Evolutionary conservation across 2,329 filamentous ascomycete genomes (phyloP), one percentile per base, ranked within the genome.

Genomic region (Fusarium sp.): DNA sequence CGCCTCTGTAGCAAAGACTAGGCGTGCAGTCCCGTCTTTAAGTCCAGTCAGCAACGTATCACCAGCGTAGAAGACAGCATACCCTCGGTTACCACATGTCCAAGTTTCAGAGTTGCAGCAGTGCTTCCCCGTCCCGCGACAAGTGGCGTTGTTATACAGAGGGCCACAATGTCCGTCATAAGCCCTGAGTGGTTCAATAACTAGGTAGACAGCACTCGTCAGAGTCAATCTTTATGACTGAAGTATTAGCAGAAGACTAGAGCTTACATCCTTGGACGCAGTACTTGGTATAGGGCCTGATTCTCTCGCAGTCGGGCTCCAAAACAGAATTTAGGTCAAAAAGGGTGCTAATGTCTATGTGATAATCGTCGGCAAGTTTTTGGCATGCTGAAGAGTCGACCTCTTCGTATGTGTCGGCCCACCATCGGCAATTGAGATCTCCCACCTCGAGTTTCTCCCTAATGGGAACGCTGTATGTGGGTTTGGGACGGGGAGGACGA

Each of bases 71-170:
- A 11, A 8, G 48, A 6, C 11, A 51, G 27, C 34, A 9, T 16
- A 51, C 48, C 36, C 48, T 39, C 48, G 34, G 15, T 51, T 9
- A 7, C 48, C 48, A 27, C 48, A 51, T 10, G 48, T 51, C 48
- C 48, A 51, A 1, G 48, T 51, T 51, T 51, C 48, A 51, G 34
- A 39, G 18, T 51, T 51, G 34, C 48, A 51, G 15, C 48, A 51
- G 27, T 27, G 4, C 2, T 51, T 51, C 11, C 8, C 34, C 18
- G 34, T 51, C 16, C 34, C 48, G 27, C 23, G 18, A 7, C 48
- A 51, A 16, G 48, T 51, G 11, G 48, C 48, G 36, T 51, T 27
- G 8, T 51, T 39, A 9, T 51, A 27, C 3, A 51, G 9, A 16
- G 48, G 48, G 18, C 48, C 48, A 12, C 48, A 51, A 9, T 27